These are phyloP conservation scores for Xylariomycetidae sp. DNA, from an alignment of 2,329 filamentous ascomycete genomes.

Conservation along the genomic window DNA sequence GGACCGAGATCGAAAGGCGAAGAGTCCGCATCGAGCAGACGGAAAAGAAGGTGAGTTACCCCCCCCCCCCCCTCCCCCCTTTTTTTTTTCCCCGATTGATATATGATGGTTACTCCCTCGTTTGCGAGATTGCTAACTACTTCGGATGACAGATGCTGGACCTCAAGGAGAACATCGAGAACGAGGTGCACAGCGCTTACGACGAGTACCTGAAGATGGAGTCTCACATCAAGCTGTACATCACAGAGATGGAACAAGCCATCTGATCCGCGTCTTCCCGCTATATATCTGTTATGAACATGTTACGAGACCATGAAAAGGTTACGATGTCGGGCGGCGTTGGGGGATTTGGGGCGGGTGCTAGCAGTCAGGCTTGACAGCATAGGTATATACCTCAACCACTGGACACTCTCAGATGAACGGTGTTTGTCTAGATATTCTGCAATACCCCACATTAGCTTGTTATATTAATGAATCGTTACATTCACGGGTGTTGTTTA, in stretches of 20 bases:
- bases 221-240: slow-evolving; percentile 93
- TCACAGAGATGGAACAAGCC: slow-evolving; percentile 97
- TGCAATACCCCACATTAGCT: no score
- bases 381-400: no score
- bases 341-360: slow-evolving; percentile 19
- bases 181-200: slow-evolving; percentile 82
- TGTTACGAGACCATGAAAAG: slow-evolving; percentile 26
- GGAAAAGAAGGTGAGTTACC: slow-evolving; percentile 80
- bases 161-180: slow-evolving; percentile 95
- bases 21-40: slow-evolving; percentile 95
- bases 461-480: no score
- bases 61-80: neutral
- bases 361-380: no score
- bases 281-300: no score
- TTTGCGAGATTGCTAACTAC: no score
- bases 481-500: neutral
- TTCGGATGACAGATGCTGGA: slow-evolving; percentile 77
- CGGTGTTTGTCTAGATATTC: no score
- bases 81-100: slow-evolving; percentile 1
- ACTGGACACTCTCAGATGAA: no score
- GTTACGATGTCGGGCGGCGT: slow-evolving; percentile 42
- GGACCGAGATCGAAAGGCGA: slow-evolving; percentile 85
- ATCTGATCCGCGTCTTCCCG: no score
- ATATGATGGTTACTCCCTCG: no score
- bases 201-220: slow-evolving; percentile 98